Base-by-base conservation (phyloP, 1,139 yeast species). In the Scheffersomyces titani region DNA sequence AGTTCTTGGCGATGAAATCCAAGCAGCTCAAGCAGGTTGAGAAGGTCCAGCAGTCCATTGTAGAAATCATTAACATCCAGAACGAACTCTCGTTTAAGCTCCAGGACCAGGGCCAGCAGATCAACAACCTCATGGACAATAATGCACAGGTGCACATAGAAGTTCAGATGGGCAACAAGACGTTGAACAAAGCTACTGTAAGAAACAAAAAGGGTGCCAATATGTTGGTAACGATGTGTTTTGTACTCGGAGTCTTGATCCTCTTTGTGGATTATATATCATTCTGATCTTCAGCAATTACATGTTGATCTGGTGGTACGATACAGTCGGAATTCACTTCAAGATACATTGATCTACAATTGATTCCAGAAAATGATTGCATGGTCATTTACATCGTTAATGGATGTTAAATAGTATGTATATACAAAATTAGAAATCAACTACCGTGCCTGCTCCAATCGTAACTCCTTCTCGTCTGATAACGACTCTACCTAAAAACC, bases 381-480 rank as follows among this genome's bases (percentile, higher is more conserved):
- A 30, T 6, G 16, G 16, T 5, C 9, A 30, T 2, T 13, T 50
- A 40, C 24, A 50, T 11, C 20, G 45, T 40, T 19, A 30, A 20
- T 22, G 1, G 16, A n/a, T 20, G 22, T 9, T 49, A 44, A 20
- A 13, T 45, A 20, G 30, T 24, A 20, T 19, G 9, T 46, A 46
- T 46, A 46, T 46, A 46, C 49, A 46, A 51, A n/a, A 36, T 21
- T 51, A 52, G 52, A 52, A 56, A 20, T 57, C 63, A 19, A 62
- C 61, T 3, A 88, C 86, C 1, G 78, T 80, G 36, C 98, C 98
- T 0, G 98, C 97, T 9, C 97, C 98, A 52, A 94, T 83, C 0
- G 98, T 92, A 36, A 78, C 69, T 2, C 98, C 98, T 64, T 91
- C 97, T 65, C 89, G 86, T 67, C 99, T 86, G 51, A 94, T 73